These are phyloP conservation scores for Colletotrichum kahawae DNA, from an alignment of 2,329 filamentous ascomycete genomes.

Conservation along the genomic window DNA sequence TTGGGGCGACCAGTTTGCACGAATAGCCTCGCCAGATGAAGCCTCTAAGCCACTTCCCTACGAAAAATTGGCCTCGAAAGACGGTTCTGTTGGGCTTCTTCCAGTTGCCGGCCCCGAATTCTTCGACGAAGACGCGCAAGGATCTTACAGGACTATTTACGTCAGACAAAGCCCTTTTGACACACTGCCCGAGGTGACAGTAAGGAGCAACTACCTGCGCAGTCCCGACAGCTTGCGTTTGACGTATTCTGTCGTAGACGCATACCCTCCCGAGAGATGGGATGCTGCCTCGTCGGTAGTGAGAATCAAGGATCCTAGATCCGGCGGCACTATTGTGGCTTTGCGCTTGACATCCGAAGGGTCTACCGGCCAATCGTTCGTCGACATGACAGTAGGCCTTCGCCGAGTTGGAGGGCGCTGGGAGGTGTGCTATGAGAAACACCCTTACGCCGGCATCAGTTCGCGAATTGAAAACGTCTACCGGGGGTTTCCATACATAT, in stretches of 20 bases:
- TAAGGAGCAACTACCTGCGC: neutral
- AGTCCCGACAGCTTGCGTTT: neutral
- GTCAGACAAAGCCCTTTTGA: neutral
- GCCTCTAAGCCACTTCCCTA: neutral
- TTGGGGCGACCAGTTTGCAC: conserved; percentile 3
- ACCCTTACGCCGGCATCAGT: neutral
- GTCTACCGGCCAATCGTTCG: neutral
- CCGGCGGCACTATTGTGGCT: neutral
- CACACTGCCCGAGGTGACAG: neutral
- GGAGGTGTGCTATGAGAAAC: neutral
- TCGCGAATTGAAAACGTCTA: neutral
- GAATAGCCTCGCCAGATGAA: neutral
- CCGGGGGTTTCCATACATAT: neutral
- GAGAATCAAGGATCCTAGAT: neutral
- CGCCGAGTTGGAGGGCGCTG: neutral
- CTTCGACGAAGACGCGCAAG: neutral
- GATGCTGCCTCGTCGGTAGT: neutral
- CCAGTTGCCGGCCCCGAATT: too few relatives aligned
- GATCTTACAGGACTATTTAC: neutral
- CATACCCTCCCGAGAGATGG: neutral
- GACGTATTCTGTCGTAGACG: neutral
- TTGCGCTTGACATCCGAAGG: neutral
- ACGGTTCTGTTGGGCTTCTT: too few relatives aligned
- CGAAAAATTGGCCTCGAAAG: neutral
- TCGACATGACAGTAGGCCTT: neutral